Evolutionary conservation across 257 asterid genomes (phyloP).

Genomic region (Solanum paucissectum): DNA sequence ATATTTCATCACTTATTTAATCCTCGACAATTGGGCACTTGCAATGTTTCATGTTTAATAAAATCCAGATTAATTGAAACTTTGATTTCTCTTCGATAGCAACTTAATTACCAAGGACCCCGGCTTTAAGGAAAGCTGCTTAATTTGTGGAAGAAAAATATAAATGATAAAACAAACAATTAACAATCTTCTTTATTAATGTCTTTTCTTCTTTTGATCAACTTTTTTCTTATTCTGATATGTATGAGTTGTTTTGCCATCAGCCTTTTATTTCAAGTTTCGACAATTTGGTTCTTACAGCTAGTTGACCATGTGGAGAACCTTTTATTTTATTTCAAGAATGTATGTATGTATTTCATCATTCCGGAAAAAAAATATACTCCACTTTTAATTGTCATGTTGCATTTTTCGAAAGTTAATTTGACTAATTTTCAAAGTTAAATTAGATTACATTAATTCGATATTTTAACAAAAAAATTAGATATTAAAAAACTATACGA

Average conservation of each 20-base stretch:
- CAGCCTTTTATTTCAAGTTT: neutral
- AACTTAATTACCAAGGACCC: neutral
- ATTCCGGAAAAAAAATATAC: neutral
- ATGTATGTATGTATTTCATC: neutral
- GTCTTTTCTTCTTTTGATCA: neutral
- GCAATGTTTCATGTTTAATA: neutral
- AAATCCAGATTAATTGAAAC: neutral
- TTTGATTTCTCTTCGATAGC: neutral
- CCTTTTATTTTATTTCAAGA: neutral
- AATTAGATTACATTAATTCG: no score
- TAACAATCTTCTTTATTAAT: neutral
- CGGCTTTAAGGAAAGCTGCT: neutral
- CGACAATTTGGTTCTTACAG: neutral
- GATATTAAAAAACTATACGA: no score
- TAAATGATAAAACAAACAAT: neutral
- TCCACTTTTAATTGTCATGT: no score
- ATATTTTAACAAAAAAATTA: no score
- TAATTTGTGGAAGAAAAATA: neutral
- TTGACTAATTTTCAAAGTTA: no score
- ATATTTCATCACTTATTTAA: neutral
- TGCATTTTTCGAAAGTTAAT: no score
- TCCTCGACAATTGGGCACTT: neutral
- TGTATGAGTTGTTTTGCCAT: neutral
- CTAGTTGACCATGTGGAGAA: neutral
- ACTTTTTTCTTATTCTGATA: neutral